phyloP scores from a whole-genome alignment of 1,284 basidiomycete genomes.

The Apiotrichum gamsii region DNA sequence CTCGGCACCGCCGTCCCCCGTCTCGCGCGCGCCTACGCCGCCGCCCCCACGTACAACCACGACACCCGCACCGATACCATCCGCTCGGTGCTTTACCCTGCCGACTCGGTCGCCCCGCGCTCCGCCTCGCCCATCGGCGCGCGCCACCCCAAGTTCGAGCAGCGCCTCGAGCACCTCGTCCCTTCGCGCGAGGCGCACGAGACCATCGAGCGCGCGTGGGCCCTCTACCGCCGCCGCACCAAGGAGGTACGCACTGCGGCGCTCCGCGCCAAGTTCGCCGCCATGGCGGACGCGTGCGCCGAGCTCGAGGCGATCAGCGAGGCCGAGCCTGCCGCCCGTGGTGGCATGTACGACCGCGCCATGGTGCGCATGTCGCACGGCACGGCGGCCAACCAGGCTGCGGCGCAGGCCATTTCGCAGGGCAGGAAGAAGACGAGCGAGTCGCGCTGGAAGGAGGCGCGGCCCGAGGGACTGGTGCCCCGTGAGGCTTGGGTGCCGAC shows the following conservation, averaged over 20 bases:
- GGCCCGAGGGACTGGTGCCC: conserved; percentile 76
- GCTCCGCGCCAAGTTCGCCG: conserved; percentile 63
- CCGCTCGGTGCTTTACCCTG: conserved; percentile 70
- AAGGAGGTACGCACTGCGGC: conserved; percentile 63
- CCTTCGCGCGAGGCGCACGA: conserved; percentile 82
- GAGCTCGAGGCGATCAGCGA: conserved; percentile 56
- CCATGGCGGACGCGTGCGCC: conserved; percentile 73
- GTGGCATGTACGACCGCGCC: conserved; percentile 61
- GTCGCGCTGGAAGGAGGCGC: conserved; percentile 64
- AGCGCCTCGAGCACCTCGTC: conserved; percentile 66
- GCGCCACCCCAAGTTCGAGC: conserved; percentile 67
- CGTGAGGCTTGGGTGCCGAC: conserved; percentile 47
- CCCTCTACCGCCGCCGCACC: conserved; percentile 67
- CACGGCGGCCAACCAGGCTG: conserved; percentile 20
- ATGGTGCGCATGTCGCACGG: conserved; percentile 59
- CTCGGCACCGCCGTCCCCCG: not conserved
- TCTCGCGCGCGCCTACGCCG: not conserved
- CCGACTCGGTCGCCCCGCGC: conserved; percentile 51
- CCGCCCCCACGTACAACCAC: no score
- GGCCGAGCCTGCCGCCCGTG: not conserved
- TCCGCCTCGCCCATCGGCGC: conserved; percentile 63
- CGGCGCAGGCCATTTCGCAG: conserved; percentile 27
- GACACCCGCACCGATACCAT: conserved; percentile 53
- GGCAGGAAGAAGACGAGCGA: conserved; percentile 59
- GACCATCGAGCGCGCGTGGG: conserved; percentile 88